A percentile compares a stretch with the other conserved stretches of the same genome.
These are phyloP conservation scores for Shiraia sp. DNA, from an alignment of 2,329 filamentous ascomycete species.

Conservation along the genomic window DNA sequence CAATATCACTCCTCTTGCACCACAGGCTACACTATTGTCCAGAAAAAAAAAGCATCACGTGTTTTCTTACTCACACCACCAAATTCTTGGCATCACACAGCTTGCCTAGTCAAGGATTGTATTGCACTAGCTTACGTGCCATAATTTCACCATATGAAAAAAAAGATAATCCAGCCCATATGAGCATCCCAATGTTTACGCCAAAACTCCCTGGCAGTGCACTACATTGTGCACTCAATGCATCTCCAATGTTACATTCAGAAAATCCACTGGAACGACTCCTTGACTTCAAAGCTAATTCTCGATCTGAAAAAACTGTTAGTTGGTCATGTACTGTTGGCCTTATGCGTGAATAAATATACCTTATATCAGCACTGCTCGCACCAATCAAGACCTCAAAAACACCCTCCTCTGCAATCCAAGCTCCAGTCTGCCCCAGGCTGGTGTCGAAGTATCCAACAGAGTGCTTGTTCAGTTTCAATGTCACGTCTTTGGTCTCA, in stretches of 20 bases:
- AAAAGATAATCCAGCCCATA: no score
- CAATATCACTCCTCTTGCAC: no score
- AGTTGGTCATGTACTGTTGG: constrained; percentile 10
- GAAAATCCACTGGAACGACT: constrained; percentile 70
- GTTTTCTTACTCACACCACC: no score
- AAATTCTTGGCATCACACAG: no score
- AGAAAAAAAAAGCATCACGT: no score
- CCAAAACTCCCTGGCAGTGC: no score
- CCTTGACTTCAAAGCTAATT: constrained; percentile 61
- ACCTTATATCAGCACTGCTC: constrained; percentile 67
- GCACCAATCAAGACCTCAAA: constrained; percentile 66
- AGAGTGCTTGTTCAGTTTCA: constrained; percentile 51
- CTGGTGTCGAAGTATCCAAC: constrained; percentile 66
- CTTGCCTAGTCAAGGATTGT: no score
- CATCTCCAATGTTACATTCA: constrained; percentile 31
- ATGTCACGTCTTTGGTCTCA: constrained; percentile 38
- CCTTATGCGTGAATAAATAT: constrained; percentile 26
- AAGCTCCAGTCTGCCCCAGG: constrained; percentile 51
- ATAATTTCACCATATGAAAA: no score
- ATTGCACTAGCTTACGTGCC: no score
- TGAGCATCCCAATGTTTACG: no score
- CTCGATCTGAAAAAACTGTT: constrained; percentile 46
- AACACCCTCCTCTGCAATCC: constrained; percentile 68
- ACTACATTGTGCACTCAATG: no score
- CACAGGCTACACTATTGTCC: no score